Conservation (phyloP, 768 basidiomycete genomes). For the Trametes sanguinea region DNA sequence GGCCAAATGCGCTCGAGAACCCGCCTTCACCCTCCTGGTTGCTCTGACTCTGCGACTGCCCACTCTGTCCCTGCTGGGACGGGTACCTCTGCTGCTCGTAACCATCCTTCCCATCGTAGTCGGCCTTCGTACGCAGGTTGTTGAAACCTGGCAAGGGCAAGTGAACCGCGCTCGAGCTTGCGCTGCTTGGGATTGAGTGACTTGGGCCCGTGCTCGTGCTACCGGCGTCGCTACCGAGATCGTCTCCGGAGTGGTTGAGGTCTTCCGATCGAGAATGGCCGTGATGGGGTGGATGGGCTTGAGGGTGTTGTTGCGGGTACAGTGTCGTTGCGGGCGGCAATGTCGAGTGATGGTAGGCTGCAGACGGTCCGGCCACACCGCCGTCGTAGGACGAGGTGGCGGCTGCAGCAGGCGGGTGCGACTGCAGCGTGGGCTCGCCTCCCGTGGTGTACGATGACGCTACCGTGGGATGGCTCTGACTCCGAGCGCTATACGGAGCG, state of each 20-base stretch:
- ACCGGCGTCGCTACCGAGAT: conserved; percentile 45
- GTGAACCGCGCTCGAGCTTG: conserved; percentile 53
- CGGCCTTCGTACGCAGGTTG: conserved; percentile 28
- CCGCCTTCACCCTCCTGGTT: conserved; percentile 34
- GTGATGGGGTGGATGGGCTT: neutral
- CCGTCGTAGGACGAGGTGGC: conserved; percentile 11
- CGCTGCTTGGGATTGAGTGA: conserved; percentile 38
- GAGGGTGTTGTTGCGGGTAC: conserved; percentile 8
- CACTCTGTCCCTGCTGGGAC: conserved; percentile 9
- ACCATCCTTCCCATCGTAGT: conserved; percentile 19
- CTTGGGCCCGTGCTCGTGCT: conserved; percentile 45
- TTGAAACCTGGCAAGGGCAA: conserved; percentile 41
- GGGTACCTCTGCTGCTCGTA: conserved; percentile 23
- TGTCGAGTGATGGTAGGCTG: conserved; percentile 8
- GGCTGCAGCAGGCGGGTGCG: conserved; percentile 23
- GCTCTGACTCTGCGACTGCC: conserved; percentile 2
- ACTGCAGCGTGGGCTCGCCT: conserved; percentile 23
- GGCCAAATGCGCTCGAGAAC: conserved; percentile 59
- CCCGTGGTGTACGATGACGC: conserved; percentile 9
- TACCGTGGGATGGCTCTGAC: conserved; percentile 15
- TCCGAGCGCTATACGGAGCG: conserved; percentile 9
- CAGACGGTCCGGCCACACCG: neutral
- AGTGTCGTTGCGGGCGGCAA: conserved; percentile 7
- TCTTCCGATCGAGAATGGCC: conserved; percentile 24
- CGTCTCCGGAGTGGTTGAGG: conserved; percentile 24